Percentiles rank a stretch among this genome's conserved stretches.
phyloP scores from a whole-genome alignment of 1,284 basidiomycete species.

The Sanghuangporus sanghuang region DNA sequence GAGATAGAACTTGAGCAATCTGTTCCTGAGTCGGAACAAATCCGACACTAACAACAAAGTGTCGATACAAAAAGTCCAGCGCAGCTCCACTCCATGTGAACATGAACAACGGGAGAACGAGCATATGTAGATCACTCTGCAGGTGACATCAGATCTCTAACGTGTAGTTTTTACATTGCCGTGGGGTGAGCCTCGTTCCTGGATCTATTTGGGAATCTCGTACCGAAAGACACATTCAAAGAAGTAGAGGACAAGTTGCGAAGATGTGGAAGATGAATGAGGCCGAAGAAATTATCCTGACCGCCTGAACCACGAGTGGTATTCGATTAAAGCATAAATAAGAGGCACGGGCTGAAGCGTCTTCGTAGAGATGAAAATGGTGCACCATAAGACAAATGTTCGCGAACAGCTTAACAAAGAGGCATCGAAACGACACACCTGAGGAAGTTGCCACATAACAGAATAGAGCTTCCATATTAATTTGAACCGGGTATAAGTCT shows the following conservation, averaged over 20 bases:
- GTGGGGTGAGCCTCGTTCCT: neutral
- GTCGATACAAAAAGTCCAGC: neutral
- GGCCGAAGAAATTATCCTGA: neutral
- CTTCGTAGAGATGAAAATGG: neutral
- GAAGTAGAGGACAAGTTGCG: neutral
- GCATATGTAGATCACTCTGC: neutral
- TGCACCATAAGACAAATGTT: neutral
- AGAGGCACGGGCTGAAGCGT: neutral
- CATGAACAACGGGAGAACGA: neutral
- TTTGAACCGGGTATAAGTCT: neutral
- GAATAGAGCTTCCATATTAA: neutral
- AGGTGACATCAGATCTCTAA: neutral
- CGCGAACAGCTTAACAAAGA: neutral
- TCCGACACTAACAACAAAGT: neutral
- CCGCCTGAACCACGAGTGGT: neutral
- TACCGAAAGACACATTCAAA: too few relatives aligned
- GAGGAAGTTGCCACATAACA: too few relatives aligned
- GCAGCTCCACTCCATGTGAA: conserved; percentile 1
- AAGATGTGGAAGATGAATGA: neutral
- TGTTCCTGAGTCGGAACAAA: too few relatives aligned
- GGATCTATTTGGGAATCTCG: too few relatives aligned
- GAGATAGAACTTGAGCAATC: neutral
- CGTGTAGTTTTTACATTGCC: neutral
- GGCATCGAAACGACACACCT: neutral
- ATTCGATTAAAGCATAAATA: neutral